These are phyloP conservation scores for Cladosporium sp. DNA, from an alignment of 2,329 filamentous ascomycete genomes.

Conservation along the genomic window DNA sequence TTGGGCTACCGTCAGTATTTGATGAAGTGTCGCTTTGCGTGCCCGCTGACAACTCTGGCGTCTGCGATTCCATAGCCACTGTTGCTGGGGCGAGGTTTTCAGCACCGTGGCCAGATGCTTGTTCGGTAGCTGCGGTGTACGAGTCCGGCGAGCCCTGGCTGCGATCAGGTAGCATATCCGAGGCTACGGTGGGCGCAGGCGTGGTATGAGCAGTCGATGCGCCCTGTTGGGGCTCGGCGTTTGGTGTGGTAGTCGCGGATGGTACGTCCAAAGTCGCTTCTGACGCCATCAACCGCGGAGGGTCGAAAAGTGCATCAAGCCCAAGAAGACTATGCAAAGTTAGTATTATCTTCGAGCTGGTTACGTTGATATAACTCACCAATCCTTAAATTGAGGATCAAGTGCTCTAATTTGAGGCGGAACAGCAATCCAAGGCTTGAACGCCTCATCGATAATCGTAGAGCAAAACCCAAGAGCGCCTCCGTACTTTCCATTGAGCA, in stretches of 20 bases:
- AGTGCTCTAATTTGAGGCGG: constrained; percentile 22
- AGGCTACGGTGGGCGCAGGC: constrained; percentile 4
- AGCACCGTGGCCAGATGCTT: neutral
- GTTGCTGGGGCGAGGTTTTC: neutral
- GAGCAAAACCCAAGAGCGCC: constrained; percentile 12
- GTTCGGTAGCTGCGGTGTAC: neutral
- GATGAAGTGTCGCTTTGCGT: neutral
- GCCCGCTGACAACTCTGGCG: neutral
- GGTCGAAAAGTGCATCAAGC: constrained; percentile 22
- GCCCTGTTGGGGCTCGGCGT: neutral
- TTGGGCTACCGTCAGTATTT: neutral
- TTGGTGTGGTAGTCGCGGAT: neutral
- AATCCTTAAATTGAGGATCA: constrained; percentile 22
- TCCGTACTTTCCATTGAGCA: neutral
- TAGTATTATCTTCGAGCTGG: neutral
- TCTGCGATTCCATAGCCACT: neutral
- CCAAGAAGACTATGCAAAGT: neutral
- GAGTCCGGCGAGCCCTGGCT: neutral
- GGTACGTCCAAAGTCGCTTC: constrained; percentile 1
- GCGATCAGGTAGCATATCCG: neutral
- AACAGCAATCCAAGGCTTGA: constrained; percentile 21
- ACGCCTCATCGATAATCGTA: constrained; percentile 18
- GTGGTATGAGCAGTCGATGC: neutral
- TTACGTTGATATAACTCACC: neutral
- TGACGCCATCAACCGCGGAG: constrained; percentile 17